These are phyloP conservation scores for Vanilla planifolia DNA, from an alignment of 106 monocot species.

Conservation along the genomic window DNA sequence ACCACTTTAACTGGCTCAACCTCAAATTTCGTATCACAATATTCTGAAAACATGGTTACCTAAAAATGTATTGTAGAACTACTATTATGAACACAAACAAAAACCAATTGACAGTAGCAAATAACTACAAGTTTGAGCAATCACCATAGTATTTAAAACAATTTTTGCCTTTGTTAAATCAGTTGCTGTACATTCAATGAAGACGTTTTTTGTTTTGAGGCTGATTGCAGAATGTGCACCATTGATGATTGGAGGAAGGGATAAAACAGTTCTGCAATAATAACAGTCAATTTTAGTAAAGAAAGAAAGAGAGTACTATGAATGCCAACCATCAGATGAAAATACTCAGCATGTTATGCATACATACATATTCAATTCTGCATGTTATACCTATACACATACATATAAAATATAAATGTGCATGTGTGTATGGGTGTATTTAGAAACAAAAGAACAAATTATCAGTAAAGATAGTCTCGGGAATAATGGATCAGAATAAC, in stretches of 20 bases:
- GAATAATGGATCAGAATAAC: neutral
- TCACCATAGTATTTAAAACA: conserved; percentile 96
- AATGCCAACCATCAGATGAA: neutral
- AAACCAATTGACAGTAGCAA: conserved; percentile 2
- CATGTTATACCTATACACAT: too few relatives aligned
- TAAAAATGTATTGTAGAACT: conserved; percentile 1
- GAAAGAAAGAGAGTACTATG: neutral
- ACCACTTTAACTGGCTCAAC: conserved; percentile 90
- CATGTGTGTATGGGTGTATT: neutral
- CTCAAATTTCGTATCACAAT: conserved; percentile 83
- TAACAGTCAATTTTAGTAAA: conserved; percentile 1
- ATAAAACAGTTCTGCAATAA: conserved; percentile 59
- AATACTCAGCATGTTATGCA: conserved; percentile 16
- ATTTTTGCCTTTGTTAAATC: conserved; percentile 94
- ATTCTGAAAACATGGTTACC: conserved; percentile 98
- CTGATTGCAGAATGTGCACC: conserved; percentile 90
- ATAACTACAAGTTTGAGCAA: neutral
- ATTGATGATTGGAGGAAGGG: conserved; percentile 97
- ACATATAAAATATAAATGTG: neutral
- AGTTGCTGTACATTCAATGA: conserved; percentile 96
- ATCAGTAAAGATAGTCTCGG: neutral
- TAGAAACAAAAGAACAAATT: neutral
- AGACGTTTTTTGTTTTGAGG: conserved; percentile 77
- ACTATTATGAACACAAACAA: neutral
- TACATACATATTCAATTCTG: neutral